phyloP scores from a whole-genome alignment of 192 early-diverging fungal genomes.

The Podila verticillata region DNA sequence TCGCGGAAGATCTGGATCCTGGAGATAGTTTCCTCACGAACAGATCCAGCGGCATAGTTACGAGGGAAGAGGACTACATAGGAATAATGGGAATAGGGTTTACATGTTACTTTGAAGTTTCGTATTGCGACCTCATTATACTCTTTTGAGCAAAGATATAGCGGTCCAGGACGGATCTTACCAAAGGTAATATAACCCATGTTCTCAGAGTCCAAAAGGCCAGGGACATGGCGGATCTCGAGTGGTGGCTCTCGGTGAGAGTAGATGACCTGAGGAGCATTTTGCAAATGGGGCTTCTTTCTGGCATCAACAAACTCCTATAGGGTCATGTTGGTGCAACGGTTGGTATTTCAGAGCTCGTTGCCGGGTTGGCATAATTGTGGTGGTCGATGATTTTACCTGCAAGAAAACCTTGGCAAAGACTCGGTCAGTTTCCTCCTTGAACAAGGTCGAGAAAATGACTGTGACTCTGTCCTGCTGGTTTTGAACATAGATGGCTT shows the following conservation, averaged over 20 bases:
- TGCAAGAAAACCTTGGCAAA: slow-evolving; percentile 97
- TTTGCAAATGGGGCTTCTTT: slow-evolving; percentile 86
- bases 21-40: slow-evolving; percentile 91
- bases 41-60: slow-evolving; percentile 77
- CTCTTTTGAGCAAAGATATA: background rate
- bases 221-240: slow-evolving; percentile 86
- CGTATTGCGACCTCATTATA: background rate
- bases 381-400: slow-evolving; percentile 52
- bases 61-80: slow-evolving; percentile 95
- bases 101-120: no score
- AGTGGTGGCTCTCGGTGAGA: slow-evolving; percentile 91
- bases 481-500: slow-evolving; percentile 93
- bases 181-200: slow-evolving; percentile 97
- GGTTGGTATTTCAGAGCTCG: no score
- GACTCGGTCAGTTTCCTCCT: slow-evolving; percentile 96
- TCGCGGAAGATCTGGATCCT: slow-evolving; percentile 97
- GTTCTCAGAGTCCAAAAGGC: slow-evolving; percentile 81
- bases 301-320: slow-evolving; percentile 99
- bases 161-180: slow-evolving; percentile 39
- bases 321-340: background rate
- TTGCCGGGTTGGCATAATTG: background rate
- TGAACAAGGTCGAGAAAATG: slow-evolving; percentile 96
- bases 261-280: slow-evolving; percentile 97
- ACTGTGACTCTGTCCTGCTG: slow-evolving; percentile 95
- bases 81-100: no score